phyloP scores from a whole-genome alignment of 306 rosid species.

The Gleditsia sinensis region DNA sequence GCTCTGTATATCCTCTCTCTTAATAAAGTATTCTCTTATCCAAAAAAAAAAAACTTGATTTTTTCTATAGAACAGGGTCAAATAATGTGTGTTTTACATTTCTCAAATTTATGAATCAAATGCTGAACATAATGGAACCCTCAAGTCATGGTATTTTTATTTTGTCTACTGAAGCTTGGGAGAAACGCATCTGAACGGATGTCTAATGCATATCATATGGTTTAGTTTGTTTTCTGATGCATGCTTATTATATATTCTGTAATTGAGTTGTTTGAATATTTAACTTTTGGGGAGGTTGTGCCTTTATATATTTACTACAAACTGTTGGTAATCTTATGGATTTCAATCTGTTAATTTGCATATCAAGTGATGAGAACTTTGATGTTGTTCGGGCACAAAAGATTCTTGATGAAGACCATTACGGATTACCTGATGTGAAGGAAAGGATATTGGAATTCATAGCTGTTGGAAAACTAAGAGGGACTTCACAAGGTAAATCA shows the following conservation, averaged over 20 bases:
- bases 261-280: neutral
- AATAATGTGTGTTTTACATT: neutral
- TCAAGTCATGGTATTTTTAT: neutral
- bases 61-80: neutral
- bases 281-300: neutral
- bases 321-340: neutral
- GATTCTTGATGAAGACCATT: slow-evolving; percentile 99
- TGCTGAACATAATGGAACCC: neutral
- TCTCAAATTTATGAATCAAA: neutral
- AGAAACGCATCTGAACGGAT: neutral
- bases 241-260: neutral
- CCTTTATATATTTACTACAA: slow-evolving; percentile 7
- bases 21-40: neutral
- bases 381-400: slow-evolving; percentile 86
- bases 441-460: slow-evolving; percentile 97
- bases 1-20: neutral
- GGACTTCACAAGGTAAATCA: slow-evolving; percentile 85
- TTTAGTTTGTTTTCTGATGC: neutral
- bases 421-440: slow-evolving; percentile 93
- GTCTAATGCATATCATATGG: neutral
- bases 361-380: slow-evolving; percentile 90
- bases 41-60: neutral
- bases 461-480: slow-evolving; percentile 98
- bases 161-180: neutral
- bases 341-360: slow-evolving; percentile 33